Base-by-base conservation (phyloP, 2,329 filamentous ascomycete species). In the Chaetothyriales sp. region DNA sequence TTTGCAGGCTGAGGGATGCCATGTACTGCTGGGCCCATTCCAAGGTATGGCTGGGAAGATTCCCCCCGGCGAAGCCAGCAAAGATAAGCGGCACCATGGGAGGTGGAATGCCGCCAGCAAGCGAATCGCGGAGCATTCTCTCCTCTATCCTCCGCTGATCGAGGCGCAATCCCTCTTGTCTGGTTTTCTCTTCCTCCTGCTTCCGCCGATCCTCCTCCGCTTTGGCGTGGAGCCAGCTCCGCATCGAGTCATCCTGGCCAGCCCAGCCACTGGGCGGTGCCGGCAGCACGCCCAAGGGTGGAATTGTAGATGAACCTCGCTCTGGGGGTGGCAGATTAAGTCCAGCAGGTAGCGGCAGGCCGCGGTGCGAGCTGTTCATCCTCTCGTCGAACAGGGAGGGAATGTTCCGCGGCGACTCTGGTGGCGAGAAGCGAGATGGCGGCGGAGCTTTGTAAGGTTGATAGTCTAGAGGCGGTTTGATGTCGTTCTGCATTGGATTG, bases 1-100 rank as follows among this genome's bases (percentile, higher is more conserved):
- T 77, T 51, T 69, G 69, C 51, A 62, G 54, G 43, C 49, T 62
- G 43, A 67, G 55, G 49, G 67, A 67, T 5, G 73, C 70, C 64
- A 83, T 74, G 61, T 78, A 80, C 61, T 85, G 81, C 62, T 86
- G 83, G 10, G 79, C 77, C 77, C 77, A 82, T 63, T 87, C 83
- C 50, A 85, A 60, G 2, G 78, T 77, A 29, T 76, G 73, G 56
- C 78, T 79, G 18, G 81, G 73, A 25, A 83, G 66, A 51, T 73
- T 71, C 37, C 80, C 80, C 43, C 81, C 82, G 46, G 77, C 77
- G 74, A 87, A 82, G 44, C 82, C 82, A 10, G 82, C 78, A 66
- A 89, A 88, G 20, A 89, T 80, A 54, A 87, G 70, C 5, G 85
- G 85, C 22, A 89, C 76, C 75, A 89, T 79, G 37, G 82, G 76